Evolutionary conservation across 345 rosid genomes (phyloP), one percentile per base, ranked within the genome.

Genomic region (Crucihimalaya himalaica): DNA sequence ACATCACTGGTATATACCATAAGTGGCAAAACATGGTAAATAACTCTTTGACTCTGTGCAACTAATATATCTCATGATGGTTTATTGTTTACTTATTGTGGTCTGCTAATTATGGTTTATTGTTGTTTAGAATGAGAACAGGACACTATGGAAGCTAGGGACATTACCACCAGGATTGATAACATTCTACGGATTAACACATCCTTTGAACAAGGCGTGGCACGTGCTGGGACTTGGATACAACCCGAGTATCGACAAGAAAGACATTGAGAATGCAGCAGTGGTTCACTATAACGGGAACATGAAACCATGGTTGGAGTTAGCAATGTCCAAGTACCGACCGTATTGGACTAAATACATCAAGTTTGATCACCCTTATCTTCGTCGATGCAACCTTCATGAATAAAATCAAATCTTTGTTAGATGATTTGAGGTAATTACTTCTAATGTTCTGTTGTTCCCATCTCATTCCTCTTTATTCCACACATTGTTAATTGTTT

Each of bases 271-370:
- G 37, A 88, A 77, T 50, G 99, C 99, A 47, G 97, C 98, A 14
- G 99, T 96, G 46, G 45, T 96, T 64, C 99, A 96, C 77, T 96
- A 96, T 71, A 96, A 96, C 42, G 99, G 98, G 73, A 96, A 96
- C 83, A 96, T 96, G 99, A 96, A 96, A 81, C 99, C 99, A 1
- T 96, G 99, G 99, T 84, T 96, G 63, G 99, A 96, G 84, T 75
- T 96, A 60, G 93, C 98, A 6, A 96, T 96, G 98, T 84, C 98
- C 29, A 96, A 89, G 68, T 96, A 96, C 66, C 86, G 98, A 58
- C 69, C 87, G 11, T 90, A 86, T 78, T 96, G 99, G 99, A 86
- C 90, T 68, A 92, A 85, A 78, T 90, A 90, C 80, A 84, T 96
- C 71, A 96, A 90, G 79, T 92, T 80, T 65, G 89, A 96, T 78